Conservation (phyloP, 306 rosid genomes). For the Hylodesmum podocarpum region DNA sequence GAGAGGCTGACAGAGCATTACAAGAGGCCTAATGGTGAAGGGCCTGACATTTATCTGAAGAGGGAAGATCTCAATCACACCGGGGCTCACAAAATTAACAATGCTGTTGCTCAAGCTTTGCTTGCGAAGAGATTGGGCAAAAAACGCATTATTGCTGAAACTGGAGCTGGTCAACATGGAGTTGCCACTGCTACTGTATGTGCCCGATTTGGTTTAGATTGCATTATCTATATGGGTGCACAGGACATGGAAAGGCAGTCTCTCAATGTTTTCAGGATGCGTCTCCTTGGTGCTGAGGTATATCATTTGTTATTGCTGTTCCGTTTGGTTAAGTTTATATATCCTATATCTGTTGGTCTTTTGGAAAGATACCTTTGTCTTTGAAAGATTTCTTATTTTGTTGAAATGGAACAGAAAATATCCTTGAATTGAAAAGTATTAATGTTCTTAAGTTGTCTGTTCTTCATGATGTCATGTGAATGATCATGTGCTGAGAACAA, state of each 20-base stretch:
- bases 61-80: conserved; percentile 99
- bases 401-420: background rate
- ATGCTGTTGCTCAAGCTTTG: conserved; percentile 93
- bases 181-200: conserved; percentile 98
- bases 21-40: conserved; percentile 80
- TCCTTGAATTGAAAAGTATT: background rate
- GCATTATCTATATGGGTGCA: conserved; percentile 95
- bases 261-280: conserved; percentile 96
- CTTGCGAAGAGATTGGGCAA: conserved; percentile 89
- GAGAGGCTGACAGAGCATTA: conserved; percentile 93
- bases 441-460: background rate
- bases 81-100: conserved; percentile 96
- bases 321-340: background rate
- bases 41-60: conserved; percentile 82
- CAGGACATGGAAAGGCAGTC: conserved; percentile 98
- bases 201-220: conserved; percentile 87
- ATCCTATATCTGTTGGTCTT: conserved; percentile 8
- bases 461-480: background rate
- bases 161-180: conserved; percentile 99
- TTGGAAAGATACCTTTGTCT: background rate
- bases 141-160: conserved; percentile 88
- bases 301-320: conserved; percentile 22
- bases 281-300: conserved; percentile 99
- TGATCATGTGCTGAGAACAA: background rate
- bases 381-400: background rate